phyloP scores from a whole-genome alignment of 345 rosid genomes.

The Brassica incana region DNA sequence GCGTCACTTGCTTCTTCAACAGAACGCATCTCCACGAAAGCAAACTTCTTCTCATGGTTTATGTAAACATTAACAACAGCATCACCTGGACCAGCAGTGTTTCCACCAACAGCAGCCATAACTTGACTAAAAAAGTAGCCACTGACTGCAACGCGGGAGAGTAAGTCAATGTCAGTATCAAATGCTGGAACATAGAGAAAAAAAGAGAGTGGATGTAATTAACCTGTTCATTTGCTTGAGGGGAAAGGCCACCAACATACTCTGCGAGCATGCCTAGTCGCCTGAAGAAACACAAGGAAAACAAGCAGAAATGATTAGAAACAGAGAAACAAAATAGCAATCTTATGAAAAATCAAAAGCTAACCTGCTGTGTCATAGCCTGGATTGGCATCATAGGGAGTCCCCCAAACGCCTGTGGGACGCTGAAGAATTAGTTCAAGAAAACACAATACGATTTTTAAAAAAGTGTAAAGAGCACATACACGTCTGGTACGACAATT shows the following conservation, averaged over 20 bases:
- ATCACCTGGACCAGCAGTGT: constrained; percentile 95
- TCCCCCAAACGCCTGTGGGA: constrained; percentile 64
- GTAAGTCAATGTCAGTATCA: constrained; percentile 12
- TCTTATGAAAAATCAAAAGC: not conserved
- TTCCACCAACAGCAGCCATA: constrained; percentile 96
- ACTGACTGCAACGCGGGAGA: constrained; percentile 61
- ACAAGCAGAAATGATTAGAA: constrained; percentile 1
- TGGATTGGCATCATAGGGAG: constrained; percentile 88
- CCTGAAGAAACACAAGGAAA: constrained; percentile 47
- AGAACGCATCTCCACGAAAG: constrained; percentile 96
- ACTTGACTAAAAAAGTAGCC: constrained; percentile 88
- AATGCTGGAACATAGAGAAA: not conserved
- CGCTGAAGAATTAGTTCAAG: constrained; percentile 8
- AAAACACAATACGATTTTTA: not conserved
- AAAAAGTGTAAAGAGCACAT: constrained; percentile 2
- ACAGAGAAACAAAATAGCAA: constrained; percentile 13
- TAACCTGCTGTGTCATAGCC: constrained; percentile 97
- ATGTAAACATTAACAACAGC: constrained; percentile 96
- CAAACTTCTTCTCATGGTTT: constrained; percentile 93
- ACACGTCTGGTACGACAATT: constrained; percentile 20
- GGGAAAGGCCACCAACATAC: constrained; percentile 93
- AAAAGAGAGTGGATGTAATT: not conserved
- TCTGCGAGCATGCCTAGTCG: constrained; percentile 94
- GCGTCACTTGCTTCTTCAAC: constrained; percentile 98
- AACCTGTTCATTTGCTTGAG: constrained; percentile 93